Evolutionary conservation across 1,139 yeast species (phyloP).

Genomic region (Pichiaceae sp.): DNA sequence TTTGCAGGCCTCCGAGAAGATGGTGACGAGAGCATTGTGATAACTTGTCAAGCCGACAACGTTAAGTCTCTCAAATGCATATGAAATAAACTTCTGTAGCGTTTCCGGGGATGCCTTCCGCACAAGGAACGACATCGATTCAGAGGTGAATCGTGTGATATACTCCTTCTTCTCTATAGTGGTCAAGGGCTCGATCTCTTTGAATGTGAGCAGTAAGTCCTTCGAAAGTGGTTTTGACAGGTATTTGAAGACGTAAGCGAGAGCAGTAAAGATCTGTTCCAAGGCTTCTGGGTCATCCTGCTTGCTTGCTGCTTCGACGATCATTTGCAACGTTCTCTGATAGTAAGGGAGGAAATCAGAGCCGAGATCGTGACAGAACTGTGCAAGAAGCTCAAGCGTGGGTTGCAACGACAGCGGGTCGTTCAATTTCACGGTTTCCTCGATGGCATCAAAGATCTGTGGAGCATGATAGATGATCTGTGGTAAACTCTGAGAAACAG

Average conservation of each 20-base stretch:
- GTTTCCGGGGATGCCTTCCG: conserved; percentile 54
- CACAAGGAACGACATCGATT: conserved; percentile 76
- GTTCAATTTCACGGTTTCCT: conserved; percentile 32
- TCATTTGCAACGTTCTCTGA: conserved; percentile 37
- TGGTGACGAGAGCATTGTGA: conserved; percentile 44
- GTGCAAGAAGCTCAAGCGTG: conserved; percentile 68
- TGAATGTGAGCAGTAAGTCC: conserved; percentile 63
- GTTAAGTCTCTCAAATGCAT: conserved; percentile 30
- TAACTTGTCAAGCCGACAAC: conserved; percentile 13
- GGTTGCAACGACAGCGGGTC: conserved; percentile 78
- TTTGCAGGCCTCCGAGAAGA: conserved; percentile 69
- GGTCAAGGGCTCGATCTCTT: conserved; percentile 57
- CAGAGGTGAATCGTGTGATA: conserved; percentile 79
- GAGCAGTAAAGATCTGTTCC: conserved; percentile 77
- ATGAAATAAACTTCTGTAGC: conserved; percentile 38
- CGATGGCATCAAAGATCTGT: conserved; percentile 48
- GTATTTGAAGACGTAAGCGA: conserved; percentile 88
- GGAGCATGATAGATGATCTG: conserved; percentile 69
- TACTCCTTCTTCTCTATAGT: conserved; percentile 45
- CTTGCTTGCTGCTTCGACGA: conserved; percentile 43
- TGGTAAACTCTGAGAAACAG: conserved; percentile 62
- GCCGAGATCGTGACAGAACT: conserved; percentile 88
- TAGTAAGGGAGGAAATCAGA: conserved; percentile 80
- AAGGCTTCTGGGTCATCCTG: conserved; percentile 57
- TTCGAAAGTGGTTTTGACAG: conserved; percentile 54